Base-by-base conservation (phyloP, 1,284 basidiomycete genomes). In the Stereum hirsutum region DNA sequence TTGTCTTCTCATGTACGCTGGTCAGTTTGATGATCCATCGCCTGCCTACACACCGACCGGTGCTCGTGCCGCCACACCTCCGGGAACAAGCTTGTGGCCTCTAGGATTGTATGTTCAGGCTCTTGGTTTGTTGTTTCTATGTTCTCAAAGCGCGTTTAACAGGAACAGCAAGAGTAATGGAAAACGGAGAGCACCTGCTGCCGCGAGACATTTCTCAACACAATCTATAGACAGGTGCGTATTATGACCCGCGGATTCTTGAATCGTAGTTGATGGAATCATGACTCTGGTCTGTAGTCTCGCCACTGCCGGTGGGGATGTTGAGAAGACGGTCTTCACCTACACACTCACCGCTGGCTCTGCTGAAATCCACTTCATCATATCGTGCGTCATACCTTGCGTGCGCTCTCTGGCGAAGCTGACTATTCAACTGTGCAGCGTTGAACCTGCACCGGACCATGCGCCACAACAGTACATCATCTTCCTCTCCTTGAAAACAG, bases 401-500 rank as follows among this genome's bases (percentile, higher is more conserved):
- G 21, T 20, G 12, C 14, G 24, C 23, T n/a, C 14, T 20, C 20
- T 30, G 4, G 34, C 23, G 12, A 3, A 25, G n/a, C 31, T 20
- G 8, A 20, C 35, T 30, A 21, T 26, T 21, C 32, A 15, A 15
- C 11, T 11, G 6, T 14, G 32, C 49, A 79, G 77, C 23, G 73
- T 78, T 25, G 75, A 79, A 53, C 63, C 74, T 19, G 56, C 58
- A 35, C 54, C 62, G 25, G 71, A 69, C 6, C 60, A 58, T 48
- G n/a, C n/a, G n/a, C 62, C 67, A 36, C 56, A 57, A 36, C 53
- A 70, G 48, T 75, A 71, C 52, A 64, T 59, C 6, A 72, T 81
- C 42, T 65, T 65, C 15, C 57, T 81, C 4, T 69, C 72, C n/a
- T 56, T 77, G 49, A 71, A 69, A 56, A 58, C 65, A 21, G 70